Percentiles rank a stretch among this genome's conserved stretches.
These are phyloP conservation scores for Endocarpon pusillum DNA, from an alignment of 495 filamentous ascomycete species.

Conservation along the genomic window DNA sequence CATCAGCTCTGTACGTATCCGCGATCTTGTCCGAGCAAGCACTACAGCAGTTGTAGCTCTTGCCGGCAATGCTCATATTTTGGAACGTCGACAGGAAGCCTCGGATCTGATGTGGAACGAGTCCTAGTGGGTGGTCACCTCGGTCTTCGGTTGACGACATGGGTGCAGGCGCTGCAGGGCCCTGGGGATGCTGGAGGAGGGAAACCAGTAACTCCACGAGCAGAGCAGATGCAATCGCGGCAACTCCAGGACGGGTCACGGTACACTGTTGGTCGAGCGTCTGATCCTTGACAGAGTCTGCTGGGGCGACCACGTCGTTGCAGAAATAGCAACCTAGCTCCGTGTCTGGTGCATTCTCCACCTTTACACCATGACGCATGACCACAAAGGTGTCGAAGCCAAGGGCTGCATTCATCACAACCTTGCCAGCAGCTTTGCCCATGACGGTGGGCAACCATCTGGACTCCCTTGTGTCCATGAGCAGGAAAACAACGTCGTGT, in stretches of 20 bases:
- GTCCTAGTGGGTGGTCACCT: conserved; percentile 63
- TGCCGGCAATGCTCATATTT: conserved; percentile 65
- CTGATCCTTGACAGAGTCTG: conserved; percentile 80
- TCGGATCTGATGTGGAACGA: conserved; percentile 83
- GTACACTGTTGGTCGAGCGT: conserved; percentile 98
- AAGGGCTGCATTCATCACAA: conserved; percentile 89
- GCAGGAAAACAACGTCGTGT: conserved; percentile 83
- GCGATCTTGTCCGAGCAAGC: conserved; percentile 72
- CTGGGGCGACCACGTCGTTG: conserved; percentile 90
- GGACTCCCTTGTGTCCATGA: conserved; percentile 93
- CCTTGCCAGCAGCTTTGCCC: conserved; percentile 81
- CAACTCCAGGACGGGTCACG: conserved; percentile 83
- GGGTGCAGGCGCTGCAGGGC: conserved; percentile 41
- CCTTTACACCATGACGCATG: conserved; percentile 71
- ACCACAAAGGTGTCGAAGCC: conserved; percentile 95
- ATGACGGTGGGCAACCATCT: conserved; percentile 96
- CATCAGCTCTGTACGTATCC: conserved; percentile 49
- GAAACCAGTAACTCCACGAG: conserved; percentile 81
- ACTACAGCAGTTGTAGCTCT: conserved; percentile 78
- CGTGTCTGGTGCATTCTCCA: conserved; percentile 16
- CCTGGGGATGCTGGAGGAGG: conserved; percentile 65
- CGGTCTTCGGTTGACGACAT: conserved; percentile 33
- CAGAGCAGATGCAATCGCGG: conserved; percentile 81
- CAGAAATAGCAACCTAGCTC: conserved; percentile 95
- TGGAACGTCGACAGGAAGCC: conserved; percentile 78